A percentile compares a stretch with the other conserved stretches of the same genome.
These are phyloP conservation scores for Rosa lucieae DNA, from an alignment of 306 rosid genomes.

Conservation along the genomic window DNA sequence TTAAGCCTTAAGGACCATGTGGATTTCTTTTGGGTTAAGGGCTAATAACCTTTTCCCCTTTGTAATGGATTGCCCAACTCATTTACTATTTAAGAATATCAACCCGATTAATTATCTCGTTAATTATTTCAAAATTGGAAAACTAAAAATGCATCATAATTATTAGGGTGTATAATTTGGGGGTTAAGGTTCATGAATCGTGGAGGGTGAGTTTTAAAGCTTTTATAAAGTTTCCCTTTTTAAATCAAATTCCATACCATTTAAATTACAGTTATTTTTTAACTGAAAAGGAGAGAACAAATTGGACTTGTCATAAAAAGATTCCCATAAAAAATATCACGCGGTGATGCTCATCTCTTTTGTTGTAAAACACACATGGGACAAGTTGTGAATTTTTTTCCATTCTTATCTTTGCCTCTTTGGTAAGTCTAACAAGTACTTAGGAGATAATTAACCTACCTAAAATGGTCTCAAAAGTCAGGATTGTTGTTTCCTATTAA, in stretches of 20 bases:
- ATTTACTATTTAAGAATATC: background rate
- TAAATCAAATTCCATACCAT: background rate
- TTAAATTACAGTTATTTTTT: background rate
- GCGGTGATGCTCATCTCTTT: background rate
- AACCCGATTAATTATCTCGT: background rate
- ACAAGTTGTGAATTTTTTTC: background rate
- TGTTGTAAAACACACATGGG: conserved; percentile 9
- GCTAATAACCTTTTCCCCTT: background rate
- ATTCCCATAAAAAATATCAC: background rate
- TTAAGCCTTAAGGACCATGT: background rate
- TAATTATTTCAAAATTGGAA: background rate
- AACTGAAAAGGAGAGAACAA: background rate
- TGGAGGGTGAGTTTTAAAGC: background rate
- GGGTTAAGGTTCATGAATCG: background rate
- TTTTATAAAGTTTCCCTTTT: background rate
- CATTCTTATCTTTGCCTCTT: background rate
- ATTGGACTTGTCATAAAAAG: background rate
- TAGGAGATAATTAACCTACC: background rate
- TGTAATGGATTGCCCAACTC: background rate
- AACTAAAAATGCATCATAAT: background rate
- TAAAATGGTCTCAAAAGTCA: background rate
- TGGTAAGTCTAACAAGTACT: background rate
- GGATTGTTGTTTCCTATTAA: too few relatives aligned
- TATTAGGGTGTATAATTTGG: background rate
- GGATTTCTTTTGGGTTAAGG: background rate